phyloP scores from a whole-genome alignment of 148 eudicot genomes.

The Dianthus caryophyllus region DNA sequence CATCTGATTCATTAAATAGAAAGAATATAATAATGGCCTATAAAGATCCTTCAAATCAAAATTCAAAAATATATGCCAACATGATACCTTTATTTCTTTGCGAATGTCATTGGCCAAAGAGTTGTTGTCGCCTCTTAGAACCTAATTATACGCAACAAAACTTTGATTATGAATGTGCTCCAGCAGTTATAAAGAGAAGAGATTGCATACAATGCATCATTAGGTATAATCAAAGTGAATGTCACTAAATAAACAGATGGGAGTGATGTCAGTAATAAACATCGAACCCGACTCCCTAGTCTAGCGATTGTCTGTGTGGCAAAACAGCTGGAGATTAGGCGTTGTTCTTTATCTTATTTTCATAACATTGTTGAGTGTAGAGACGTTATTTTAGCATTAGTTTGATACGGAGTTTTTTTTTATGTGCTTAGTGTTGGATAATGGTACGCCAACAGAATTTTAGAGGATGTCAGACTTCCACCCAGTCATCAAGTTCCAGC shows the following conservation, averaged over 20 bases:
- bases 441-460: background rate
- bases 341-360: background rate
- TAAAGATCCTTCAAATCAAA: background rate
- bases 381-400: background rate
- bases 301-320: background rate
- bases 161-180: conserved; percentile 4
- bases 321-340: background rate
- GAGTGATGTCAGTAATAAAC: background rate
- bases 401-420: too few species aligned
- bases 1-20: conserved; percentile 17
- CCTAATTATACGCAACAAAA: conserved; percentile 38
- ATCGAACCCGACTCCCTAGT: background rate
- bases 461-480: background rate
- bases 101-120: conserved; percentile 86
- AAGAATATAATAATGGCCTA: conserved; percentile 8
- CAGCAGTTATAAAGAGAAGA: background rate
- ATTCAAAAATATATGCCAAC: background rate
- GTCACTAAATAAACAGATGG: background rate
- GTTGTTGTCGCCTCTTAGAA: conserved; percentile 91
- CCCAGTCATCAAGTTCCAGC: background rate
- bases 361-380: conserved; percentile 1
- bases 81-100: conserved; percentile 82
- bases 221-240: background rate
- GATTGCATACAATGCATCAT: conserved; percentile 9
- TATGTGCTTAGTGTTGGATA: background rate